Evolutionary conservation across 805 yeast species (phyloP).

Genomic region (Maudiozyma pseudohumilis): DNA sequence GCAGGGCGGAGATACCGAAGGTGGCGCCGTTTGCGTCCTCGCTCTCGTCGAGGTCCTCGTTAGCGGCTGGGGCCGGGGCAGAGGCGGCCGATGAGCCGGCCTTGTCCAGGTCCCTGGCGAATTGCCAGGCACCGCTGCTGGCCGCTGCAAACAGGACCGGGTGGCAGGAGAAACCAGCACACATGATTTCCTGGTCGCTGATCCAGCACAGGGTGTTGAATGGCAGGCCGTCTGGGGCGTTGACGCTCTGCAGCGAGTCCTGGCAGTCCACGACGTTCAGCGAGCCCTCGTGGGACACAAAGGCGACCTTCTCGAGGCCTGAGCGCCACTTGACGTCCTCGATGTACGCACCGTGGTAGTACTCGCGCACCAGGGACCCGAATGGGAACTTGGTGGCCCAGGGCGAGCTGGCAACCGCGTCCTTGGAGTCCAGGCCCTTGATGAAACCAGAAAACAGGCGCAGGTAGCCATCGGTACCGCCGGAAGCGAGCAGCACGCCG

Average conservation of each 20-base stretch:
- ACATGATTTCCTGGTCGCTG: slow-evolving; percentile 56
- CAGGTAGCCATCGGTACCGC: slow-evolving; percentile 89
- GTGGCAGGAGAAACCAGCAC: slow-evolving; percentile 89
- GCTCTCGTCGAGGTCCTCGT: slow-evolving; percentile 33
- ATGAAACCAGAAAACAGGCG: slow-evolving; percentile 82
- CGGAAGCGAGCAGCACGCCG: slow-evolving; percentile 75
- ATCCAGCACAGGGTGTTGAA: slow-evolving; percentile 68
- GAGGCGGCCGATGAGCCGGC: slow-evolving; percentile 5
- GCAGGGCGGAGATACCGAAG: slow-evolving; percentile 65
- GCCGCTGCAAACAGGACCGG: slow-evolving; percentile 78
- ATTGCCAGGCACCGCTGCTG: slow-evolving; percentile 49
- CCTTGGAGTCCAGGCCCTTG: slow-evolving; percentile 75
- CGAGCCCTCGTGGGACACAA: slow-evolving; percentile 80
- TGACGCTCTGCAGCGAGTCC: slow-evolving; percentile 15
- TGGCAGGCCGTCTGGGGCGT: slow-evolving; percentile 47
- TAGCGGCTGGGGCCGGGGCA: slow-evolving; percentile 3
- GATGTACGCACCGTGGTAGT: slow-evolving; percentile 73
- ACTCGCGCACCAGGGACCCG: slow-evolving; percentile 48
- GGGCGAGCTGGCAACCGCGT: slow-evolving; percentile 40
- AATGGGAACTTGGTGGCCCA: slow-evolving; percentile 97
- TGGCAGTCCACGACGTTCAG: slow-evolving; percentile 60
- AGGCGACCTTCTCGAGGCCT: slow-evolving; percentile 66
- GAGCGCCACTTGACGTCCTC: slow-evolving; percentile 86
- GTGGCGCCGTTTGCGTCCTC: slow-evolving; percentile 43
- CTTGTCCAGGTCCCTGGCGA: slow-evolving; percentile 51